phyloP scores from a whole-genome alignment of 2,329 filamentous ascomycete genomes.

The Tetracladium maxilliforme region DNA sequence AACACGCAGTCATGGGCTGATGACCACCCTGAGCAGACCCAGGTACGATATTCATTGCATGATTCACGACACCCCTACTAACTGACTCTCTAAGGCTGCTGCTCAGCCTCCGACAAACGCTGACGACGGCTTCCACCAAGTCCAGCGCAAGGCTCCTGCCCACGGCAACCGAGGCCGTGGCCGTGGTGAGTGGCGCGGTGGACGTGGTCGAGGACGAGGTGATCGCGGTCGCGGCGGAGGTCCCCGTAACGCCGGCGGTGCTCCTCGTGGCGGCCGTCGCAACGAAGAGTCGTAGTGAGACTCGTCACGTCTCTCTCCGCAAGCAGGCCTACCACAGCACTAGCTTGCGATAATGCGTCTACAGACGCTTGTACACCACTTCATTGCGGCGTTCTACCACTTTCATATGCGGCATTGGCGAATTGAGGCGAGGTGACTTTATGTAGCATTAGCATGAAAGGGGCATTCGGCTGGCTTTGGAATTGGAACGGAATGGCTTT shows the following conservation, averaged over 20 bases:
- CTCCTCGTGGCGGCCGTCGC: constrained; percentile 20
- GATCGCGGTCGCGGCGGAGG: constrained; percentile 33
- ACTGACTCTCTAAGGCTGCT: constrained; percentile 7
- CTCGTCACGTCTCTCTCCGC: too few relatives aligned
- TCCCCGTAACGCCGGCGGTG: too few relatives aligned
- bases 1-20: constrained; percentile 69
- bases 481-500: too few relatives aligned
- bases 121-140: constrained; percentile 60
- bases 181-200: constrained; percentile 35
- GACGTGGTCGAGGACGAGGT: constrained; percentile 29
- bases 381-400: too few relatives aligned
- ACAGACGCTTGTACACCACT: too few relatives aligned
- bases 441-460: too few relatives aligned
- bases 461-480: too few relatives aligned
- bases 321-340: too few relatives aligned
- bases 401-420: too few relatives aligned
- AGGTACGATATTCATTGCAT: constrained; percentile 19
- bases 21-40: constrained; percentile 45
- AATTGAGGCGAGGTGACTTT: too few relatives aligned
- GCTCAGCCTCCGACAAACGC: constrained; percentile 20
- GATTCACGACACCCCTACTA: not conserved
- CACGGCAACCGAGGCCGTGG: constrained; percentile 35
- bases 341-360: too few relatives aligned
- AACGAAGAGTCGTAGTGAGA: constrained; percentile 22
- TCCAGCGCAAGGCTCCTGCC: constrained; percentile 42